Conservation (phyloP, 2,329 filamentous ascomycete genomes). For the Neofusicoccum ribis region DNA sequence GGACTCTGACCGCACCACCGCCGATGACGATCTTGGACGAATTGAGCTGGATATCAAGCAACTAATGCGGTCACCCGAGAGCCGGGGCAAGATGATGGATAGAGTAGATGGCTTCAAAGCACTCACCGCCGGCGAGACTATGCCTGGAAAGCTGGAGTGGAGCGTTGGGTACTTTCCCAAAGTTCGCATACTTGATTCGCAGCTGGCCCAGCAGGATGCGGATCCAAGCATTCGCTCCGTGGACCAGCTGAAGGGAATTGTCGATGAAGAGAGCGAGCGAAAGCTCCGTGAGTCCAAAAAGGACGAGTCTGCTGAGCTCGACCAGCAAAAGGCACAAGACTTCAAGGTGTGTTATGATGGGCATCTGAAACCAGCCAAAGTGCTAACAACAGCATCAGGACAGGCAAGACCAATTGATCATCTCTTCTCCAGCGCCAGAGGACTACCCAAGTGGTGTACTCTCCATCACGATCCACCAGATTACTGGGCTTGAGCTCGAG, state of each 20-base stretch:
- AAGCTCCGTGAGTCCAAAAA: conserved; percentile 67
- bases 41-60: conserved; percentile 69
- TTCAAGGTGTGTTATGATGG: conserved; percentile 48
- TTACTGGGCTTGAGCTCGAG: conserved; percentile 66
- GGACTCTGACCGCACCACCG: conserved; percentile 72
- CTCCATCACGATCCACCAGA: conserved; percentile 71
- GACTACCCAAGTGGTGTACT: conserved; percentile 67
- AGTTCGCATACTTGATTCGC: conserved; percentile 60
- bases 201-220: conserved; percentile 62
- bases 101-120: conserved; percentile 66
- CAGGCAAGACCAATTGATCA: conserved; percentile 62
- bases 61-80: conserved; percentile 60
- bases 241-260: conserved; percentile 60
- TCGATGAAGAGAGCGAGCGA: conserved; percentile 54
- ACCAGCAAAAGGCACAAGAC: conserved; percentile 69
- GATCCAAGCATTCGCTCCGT: conserved; percentile 59
- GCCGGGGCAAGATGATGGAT: conserved; percentile 62
- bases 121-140: conserved; percentile 63
- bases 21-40: conserved; percentile 72
- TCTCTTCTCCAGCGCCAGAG: conserved; percentile 64
- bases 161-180: conserved; percentile 72
- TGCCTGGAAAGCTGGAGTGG: conserved; percentile 71
- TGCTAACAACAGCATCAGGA: conserved; percentile 22
- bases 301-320: conserved; percentile 61
- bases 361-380: background rate